Evolutionary conservation across 331 rosid species (phyloP).

Genomic region (Quercus tomentella): DNA sequence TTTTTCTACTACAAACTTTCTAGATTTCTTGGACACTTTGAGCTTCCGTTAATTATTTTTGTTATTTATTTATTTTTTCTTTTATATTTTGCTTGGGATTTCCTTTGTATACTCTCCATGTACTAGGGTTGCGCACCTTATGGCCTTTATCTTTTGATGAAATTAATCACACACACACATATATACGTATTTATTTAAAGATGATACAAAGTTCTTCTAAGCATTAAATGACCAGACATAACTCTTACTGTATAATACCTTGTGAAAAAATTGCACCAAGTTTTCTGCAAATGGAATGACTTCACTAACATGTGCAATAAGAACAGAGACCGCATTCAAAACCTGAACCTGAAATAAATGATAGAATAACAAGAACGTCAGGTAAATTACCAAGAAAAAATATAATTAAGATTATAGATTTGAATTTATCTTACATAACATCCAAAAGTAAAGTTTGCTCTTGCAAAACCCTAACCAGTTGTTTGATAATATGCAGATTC

Average conservation of each 20-base stretch:
- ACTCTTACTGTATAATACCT: conserved; percentile 42
- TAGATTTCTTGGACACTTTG: too few species aligned
- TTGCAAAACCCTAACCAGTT: conserved; percentile 8
- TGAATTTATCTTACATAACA: conserved; percentile 1
- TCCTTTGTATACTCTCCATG: too few species aligned
- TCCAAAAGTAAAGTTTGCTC: background rate
- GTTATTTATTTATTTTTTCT: too few species aligned
- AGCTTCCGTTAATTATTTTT: too few species aligned
- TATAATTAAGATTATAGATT: conserved; percentile 4
- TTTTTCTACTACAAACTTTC: too few species aligned
- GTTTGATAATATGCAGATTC: background rate
- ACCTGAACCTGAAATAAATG: conserved; percentile 78
- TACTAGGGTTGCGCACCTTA: too few species aligned
- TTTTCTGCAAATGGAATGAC: conserved; percentile 72
- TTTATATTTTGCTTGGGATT: too few species aligned
- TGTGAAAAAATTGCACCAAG: conserved; percentile 82
- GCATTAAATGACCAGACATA: conserved; percentile 12
- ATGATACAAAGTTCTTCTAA: conserved; percentile 4
- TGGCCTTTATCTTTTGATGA: background rate
- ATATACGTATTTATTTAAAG: background rate
- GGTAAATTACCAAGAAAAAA: conserved; percentile 9
- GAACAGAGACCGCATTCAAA: conserved; percentile 77
- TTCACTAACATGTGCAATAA: conserved; percentile 68
- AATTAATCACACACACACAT: background rate
- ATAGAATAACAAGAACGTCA: conserved; percentile 17